Evolutionary conservation across 2,329 filamentous ascomycete species (phyloP).

Genomic region (Aspergillus phoenicis): DNA sequence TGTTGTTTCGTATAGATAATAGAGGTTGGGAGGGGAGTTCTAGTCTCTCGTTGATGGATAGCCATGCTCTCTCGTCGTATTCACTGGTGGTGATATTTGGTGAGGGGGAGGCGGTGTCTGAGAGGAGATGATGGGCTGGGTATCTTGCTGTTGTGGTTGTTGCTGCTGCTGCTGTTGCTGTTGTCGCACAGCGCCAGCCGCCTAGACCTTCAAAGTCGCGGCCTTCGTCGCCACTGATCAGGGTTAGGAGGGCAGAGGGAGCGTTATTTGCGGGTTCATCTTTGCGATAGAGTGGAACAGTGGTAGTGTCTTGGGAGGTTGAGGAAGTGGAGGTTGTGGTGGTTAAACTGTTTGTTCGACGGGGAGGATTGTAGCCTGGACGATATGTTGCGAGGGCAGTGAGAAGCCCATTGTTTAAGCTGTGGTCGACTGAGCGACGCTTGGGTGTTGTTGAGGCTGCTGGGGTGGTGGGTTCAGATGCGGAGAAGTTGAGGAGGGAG

Average conservation of each 20-base stretch:
- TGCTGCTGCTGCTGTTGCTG: too few relatives aligned
- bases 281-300: slow-evolving; percentile 14
- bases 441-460: slow-evolving; percentile 21
- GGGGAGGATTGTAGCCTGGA: background rate
- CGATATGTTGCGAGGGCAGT: background rate
- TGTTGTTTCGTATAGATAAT: slow-evolving; percentile 14
- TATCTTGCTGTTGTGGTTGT: slow-evolving; percentile 17
- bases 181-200: slow-evolving; percentile 38
- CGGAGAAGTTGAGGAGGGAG: slow-evolving; percentile 33
- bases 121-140: slow-evolving; percentile 20
- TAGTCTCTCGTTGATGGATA: slow-evolving; percentile 42
- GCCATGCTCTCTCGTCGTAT: slow-evolving; percentile 41
- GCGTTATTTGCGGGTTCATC: slow-evolving; percentile 9
- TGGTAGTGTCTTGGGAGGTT: background rate
- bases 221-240: slow-evolving; percentile 37
- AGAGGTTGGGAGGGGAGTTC: slow-evolving; percentile 40
- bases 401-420: slow-evolving; percentile 1
- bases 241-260: slow-evolving; percentile 23
- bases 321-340: slow-evolving; percentile 1
- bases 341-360: slow-evolving; percentile 9
- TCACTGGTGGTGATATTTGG: slow-evolving; percentile 28
- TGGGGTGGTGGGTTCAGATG: slow-evolving; percentile 33
- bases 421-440: slow-evolving; percentile 31
- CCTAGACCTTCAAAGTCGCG: slow-evolving; percentile 50
- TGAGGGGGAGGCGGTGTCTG: slow-evolving; percentile 29